Base-by-base conservation (phyloP, 1,139 yeast species). In the Geotrichum candidum region DNA sequence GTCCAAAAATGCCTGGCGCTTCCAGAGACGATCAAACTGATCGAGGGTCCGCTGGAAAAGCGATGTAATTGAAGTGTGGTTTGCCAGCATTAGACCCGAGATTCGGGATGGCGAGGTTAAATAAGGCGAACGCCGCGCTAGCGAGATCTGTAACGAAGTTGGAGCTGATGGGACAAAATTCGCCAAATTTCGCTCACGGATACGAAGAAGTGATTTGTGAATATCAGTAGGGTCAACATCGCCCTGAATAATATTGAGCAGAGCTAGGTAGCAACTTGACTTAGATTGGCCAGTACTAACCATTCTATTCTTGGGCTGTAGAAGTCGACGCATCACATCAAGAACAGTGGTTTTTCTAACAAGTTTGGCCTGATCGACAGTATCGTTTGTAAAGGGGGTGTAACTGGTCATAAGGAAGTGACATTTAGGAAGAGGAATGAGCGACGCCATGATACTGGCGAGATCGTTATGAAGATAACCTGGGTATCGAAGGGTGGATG, bases 401-500 rank as follows among this genome's bases (percentile, higher is more conserved):
- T 89, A 88, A 60, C 96, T 84, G 3, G 97, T 88, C 52, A 88
- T 83, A 33, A 94, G 76, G 70, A 94, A 95, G 74, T 94, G 97
- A 67, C 92, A 79, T 60, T 90, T 90, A 1, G 98, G 96, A 0
- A 92, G 86, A 0, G 98, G 97, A 2, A 94, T 83, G 65, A 95
- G 76, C 0, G 95, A 84, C 0, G 97, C 87, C 63, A 91, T 76
- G 22, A 94, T 86, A 58, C 96, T 87, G 56, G 92, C 90, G 67
- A 88, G 77, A 22, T 96, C 91, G 68, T 88, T 88, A 78, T 89
- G 94, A 83, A 91, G 86, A 74, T 91, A 91, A 57, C 96, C 87
- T 2, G 99, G 99, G 72, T 90, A 94, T 66, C 99, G 79, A 51
- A 94, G 76, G 0, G 98, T 90, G 65, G 92, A 89, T 1, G 98